Base-by-base conservation (phyloP, 1,139 yeast genomes). In the Torulaspora globosa region DNA sequence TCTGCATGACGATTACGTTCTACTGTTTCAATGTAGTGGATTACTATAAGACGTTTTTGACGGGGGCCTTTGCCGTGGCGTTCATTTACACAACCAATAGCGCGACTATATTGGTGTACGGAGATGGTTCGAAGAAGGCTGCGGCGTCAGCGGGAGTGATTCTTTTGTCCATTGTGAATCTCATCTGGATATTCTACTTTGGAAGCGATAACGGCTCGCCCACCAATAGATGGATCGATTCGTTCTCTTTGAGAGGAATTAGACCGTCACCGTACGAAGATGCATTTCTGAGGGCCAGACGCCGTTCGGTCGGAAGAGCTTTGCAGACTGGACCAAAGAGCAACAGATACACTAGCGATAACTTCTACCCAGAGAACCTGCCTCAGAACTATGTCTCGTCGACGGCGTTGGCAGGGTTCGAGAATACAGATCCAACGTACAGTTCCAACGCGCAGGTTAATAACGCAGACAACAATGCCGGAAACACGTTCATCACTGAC, bases 101-200 rank as follows among this genome's bases (percentile, higher is more conserved):
- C 44, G 80, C 90, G 29, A 90, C 88, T 59, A 78, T 76, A 57
- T 74, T 90, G 59, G 85, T 92, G 36, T 92, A 92, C 71, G 68
- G 74, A 37, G 70, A 78, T 16, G 71, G 74, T 15, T 75, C 85
- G 10, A 70, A 84, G n/a, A 79, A 79, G 33, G 85, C 86, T 45
- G 94, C 96, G 31, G 90, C 95, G 15, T 88, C 95, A 1, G 96
- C 97, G 0, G 98, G 98, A 3, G 84, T 86, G 57, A 85, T 92
- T 52, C 71, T 92, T 47, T 71, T 88, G 43, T 81, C 94, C 19
- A 87, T 90, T 66, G 74, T 88, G 52, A 87, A 90, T 64, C 62
- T 85, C 46, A 71, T 78, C 42, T 92, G 97, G 96, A 74, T 90
- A 45, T 72, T 89, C 49, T 90, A 89, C 68, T 86, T 84, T 64